Conservation (phyloP, 106 monocot species). For the Ottelia alismoides region DNA sequence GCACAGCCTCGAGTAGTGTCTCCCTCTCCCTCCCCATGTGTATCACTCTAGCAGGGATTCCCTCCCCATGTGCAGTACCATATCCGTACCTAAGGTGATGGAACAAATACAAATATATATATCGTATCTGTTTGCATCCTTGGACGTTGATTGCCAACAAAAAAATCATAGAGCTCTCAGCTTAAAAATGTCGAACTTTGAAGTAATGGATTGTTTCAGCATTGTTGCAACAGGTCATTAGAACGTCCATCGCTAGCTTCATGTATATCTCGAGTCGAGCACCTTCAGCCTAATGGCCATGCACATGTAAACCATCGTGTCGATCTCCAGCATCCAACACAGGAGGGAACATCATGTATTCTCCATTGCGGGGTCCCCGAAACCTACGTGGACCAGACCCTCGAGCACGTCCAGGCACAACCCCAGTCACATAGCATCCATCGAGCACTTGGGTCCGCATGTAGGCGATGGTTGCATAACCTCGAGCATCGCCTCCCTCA, state of each 20-base stretch:
- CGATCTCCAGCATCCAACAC: conserved; percentile 17
- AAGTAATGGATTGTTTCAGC: no score
- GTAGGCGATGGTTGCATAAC: neutral
- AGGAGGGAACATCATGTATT: conserved; percentile 22
- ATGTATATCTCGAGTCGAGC: conserved; percentile 26
- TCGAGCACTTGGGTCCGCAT: conserved; percentile 12
- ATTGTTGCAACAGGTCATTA: conserved; percentile 28
- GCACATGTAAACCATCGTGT: conserved; percentile 18
- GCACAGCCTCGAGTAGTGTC: no score
- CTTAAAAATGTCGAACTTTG: no score
- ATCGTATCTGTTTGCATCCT: no score
- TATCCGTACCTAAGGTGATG: no score
- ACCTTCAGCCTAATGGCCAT: conserved; percentile 9
- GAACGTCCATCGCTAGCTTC: conserved; percentile 17
- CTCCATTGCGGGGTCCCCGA: conserved; percentile 10
- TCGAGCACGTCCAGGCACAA: conserved; percentile 20
- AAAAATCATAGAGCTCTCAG: no score
- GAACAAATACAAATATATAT: no score
- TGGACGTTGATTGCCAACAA: no score
- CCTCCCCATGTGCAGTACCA: no score
- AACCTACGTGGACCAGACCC: conserved; percentile 21
- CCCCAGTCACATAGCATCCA: conserved; percentile 20
- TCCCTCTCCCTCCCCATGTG: no score
- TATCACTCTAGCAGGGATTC: no score
- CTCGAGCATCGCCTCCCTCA: no score